A percentile compares a stretch with the other conserved stretches of the same genome.
Conservation (phyloP, 257 asterid species). For the Haberlea rhodopensis region DNA sequence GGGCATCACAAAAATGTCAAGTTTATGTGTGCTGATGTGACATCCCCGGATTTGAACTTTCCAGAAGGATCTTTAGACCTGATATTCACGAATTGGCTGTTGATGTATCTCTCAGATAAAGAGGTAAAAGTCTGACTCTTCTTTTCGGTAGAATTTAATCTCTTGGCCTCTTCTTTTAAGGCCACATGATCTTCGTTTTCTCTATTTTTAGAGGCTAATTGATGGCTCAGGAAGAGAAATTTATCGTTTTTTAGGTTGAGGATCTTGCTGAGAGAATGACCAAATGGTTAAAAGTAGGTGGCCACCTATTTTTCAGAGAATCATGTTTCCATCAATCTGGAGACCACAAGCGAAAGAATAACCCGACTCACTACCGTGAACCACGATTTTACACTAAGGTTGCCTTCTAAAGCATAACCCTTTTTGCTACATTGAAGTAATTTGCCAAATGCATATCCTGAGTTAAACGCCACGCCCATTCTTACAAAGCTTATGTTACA, state of each 20-base stretch:
- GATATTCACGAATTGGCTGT: conserved; percentile 89
- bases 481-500: not conserved
- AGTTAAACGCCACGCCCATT: not conserved
- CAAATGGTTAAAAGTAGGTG: conserved; percentile 93
- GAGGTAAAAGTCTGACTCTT: conserved; percentile 52
- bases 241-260: conserved; percentile 57
- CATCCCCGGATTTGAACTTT: conserved; percentile 72
- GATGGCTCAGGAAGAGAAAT: not conserved
- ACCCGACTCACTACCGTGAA: conserved; percentile 94
- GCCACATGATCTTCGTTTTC: conserved; percentile 1
- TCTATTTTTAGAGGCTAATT: not conserved
- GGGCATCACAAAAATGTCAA: conserved; percentile 65
- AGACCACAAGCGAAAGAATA: conserved; percentile 76
- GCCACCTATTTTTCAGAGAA: conserved; percentile 86
- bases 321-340: conserved; percentile 98
- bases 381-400: conserved; percentile 98
- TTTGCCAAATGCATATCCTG: not conserved
- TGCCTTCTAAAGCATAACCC: not conserved
- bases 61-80: conserved; percentile 72
- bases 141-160: not conserved
- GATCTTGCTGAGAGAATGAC: conserved; percentile 68
- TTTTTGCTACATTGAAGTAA: not conserved
- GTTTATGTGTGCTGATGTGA: conserved; percentile 88
- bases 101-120: conserved; percentile 92
- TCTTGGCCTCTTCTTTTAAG: conserved; percentile 4